Evolutionary conservation across 192 early-diverging fungal genomes (phyloP), one percentile per base, ranked within the genome.

Genomic region (Pilaira anomala): DNA sequence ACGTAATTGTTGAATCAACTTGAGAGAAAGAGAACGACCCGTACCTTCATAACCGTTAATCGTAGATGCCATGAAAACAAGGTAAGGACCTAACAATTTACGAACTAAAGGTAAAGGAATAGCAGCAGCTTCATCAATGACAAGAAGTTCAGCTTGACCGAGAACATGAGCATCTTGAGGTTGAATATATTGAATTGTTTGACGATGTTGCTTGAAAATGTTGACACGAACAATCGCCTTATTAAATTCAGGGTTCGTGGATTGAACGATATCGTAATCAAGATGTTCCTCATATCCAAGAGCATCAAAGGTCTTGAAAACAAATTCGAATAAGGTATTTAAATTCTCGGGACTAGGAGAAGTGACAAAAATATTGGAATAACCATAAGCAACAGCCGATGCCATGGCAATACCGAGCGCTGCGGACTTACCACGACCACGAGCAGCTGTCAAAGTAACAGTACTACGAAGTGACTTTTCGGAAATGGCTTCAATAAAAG

Each of bases 41-140:
- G 97, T 99, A 62, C 97, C 97, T 80, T 99, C 97, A 77, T 99
- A 99, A 24, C 97, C 97, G 76, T 99, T 97, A 68, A 99, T 97
- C 19, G 97, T 99, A 21, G 93, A 95, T 5, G 97, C 94, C 94
- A 99, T 96, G 64, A 97, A 99, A 13, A 97, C 90, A 14, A 99
- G 80, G 68, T 96, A 97, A 7, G 94, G 93, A 25, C 97, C 97
- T 68, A 99, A 78, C 12, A 99, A 83, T 40, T 85, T 87, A 68
- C 88, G 88, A 26, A 99, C 97, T 45, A 96, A 54, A 13, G 95
- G 93, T 48, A 99, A 79, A 33, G 97, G 97, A 70, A 99, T 99
- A 12, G 95, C 97, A 4, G 97, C 97, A 22, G 97, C 97, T 75
- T 99, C 97, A 74, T 99, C 97, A 74, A 99, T 97, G 8, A 99